Conservation (phyloP, 305 asterid genomes). For the Fraxinus sp. region DNA sequence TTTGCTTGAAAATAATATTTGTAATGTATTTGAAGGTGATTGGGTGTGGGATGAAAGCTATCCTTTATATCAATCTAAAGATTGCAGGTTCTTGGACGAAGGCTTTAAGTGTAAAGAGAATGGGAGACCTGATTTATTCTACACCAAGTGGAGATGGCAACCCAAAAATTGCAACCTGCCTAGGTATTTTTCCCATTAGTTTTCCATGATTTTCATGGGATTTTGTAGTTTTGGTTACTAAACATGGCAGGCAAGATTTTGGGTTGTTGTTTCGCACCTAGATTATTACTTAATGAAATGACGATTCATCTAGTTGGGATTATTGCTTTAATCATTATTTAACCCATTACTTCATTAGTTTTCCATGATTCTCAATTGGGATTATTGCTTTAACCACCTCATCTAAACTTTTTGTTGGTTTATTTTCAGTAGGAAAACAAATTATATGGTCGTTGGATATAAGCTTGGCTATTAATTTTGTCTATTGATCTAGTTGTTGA, state of each 20-base stretch:
- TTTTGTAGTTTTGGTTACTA: background rate
- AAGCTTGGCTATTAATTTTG: background rate
- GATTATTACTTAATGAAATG: background rate
- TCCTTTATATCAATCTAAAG: slow-evolving; percentile 43
- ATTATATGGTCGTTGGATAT: background rate
- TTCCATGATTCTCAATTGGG: too few relatives aligned
- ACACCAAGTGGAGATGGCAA: slow-evolving; percentile 55
- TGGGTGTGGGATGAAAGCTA: slow-evolving; percentile 56
- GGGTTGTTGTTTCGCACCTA: background rate
- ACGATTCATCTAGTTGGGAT: background rate
- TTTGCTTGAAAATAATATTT: slow-evolving; percentile 37
- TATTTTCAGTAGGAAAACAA: background rate
- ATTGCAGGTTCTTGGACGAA: slow-evolving; percentile 45
- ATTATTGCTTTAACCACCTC: background rate
- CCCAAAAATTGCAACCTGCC: slow-evolving; percentile 44
- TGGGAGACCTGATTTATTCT: slow-evolving; percentile 50
- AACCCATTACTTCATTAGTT: too few relatives aligned
- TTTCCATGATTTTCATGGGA: background rate
- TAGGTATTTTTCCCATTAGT: slow-evolving; percentile 28
- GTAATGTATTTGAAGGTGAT: slow-evolving; percentile 51
- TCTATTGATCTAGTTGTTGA: background rate
- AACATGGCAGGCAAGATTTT: background rate
- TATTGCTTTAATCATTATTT: too few relatives aligned
- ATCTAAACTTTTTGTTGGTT: background rate
- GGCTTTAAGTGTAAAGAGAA: slow-evolving; percentile 52